These are phyloP conservation scores for Pythium sukuiense DNA, from an alignment of 352 stramenopile genomes.

Conservation along the genomic window DNA sequence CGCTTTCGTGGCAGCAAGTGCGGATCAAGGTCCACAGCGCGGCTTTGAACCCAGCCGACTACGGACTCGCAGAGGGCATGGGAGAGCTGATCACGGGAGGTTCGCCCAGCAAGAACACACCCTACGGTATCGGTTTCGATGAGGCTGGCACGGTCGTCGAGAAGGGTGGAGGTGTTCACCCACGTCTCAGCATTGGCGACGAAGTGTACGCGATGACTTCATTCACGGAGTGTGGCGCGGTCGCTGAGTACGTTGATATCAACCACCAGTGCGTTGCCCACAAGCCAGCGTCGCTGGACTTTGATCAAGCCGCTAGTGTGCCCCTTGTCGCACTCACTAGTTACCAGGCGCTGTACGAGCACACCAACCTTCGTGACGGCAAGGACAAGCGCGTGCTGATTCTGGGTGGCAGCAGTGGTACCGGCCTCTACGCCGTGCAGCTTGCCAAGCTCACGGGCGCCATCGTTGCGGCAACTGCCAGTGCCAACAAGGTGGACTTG, in stretches of 20 bases:
- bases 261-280: too few relatives aligned
- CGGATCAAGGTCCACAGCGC: slow-evolving; percentile 8
- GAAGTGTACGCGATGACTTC: slow-evolving; percentile 22
- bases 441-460: slow-evolving; percentile 1
- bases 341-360: too few relatives aligned
- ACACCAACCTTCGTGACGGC: background rate
- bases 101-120: background rate
- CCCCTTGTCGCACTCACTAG: too few relatives aligned
- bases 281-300: too few relatives aligned
- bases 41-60: slow-evolving; percentile 4
- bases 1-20: background rate
- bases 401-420: slow-evolving; percentile 36
- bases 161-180: background rate
- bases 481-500: slow-evolving; percentile 31
- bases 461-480: slow-evolving; percentile 28
- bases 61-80: background rate
- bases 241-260: slow-evolving; percentile 34
- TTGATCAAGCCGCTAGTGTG: too few relatives aligned
- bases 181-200: background rate
- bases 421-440: slow-evolving; percentile 30
- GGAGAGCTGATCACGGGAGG: background rate
- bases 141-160: background rate
- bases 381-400: slow-evolving; percentile 20
- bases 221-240: slow-evolving; percentile 9
- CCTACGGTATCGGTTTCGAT: slow-evolving; percentile 4